Evolutionary conservation across 495 filamentous ascomycete genomes (phyloP).

Genomic region (Penicillium goetzii): DNA sequence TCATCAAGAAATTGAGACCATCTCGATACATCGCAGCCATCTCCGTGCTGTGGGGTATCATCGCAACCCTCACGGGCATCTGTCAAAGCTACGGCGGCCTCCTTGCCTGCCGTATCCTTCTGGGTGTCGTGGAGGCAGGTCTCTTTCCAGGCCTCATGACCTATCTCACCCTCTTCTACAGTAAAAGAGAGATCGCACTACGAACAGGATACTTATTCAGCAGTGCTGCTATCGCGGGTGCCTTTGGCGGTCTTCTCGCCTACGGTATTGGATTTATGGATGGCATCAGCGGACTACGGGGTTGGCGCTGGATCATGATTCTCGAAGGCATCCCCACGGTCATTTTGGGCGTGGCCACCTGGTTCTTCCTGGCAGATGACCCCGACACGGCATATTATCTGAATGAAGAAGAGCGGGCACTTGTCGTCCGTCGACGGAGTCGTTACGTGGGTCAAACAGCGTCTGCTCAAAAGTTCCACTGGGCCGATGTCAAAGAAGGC

Average conservation of each 20-base stretch:
- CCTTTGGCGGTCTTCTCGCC: conserved; percentile 74
- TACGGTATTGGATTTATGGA: conserved; percentile 76
- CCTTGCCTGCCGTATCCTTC: conserved; percentile 57
- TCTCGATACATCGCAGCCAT: conserved; percentile 71
- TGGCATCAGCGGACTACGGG: conserved; percentile 61
- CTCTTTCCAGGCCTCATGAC: conserved; percentile 60
- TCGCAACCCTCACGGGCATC: conserved; percentile 70
- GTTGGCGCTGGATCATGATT: conserved; percentile 63
- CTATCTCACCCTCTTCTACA: conserved; percentile 79
- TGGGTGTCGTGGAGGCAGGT: conserved; percentile 61
- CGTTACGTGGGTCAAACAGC: conserved; percentile 62
- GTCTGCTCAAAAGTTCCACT: conserved; percentile 63
- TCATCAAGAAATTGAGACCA: conserved; percentile 80
- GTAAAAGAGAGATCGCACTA: conserved; percentile 71
- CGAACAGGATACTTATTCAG: conserved; percentile 79
- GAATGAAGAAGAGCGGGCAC: conserved; percentile 59
- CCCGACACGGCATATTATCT: conserved; percentile 66
- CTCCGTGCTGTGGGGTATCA: conserved; percentile 66
- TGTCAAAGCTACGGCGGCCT: conserved; percentile 60
- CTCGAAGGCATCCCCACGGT: conserved; percentile 74
- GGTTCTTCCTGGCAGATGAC: conserved; percentile 67
- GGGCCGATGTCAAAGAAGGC: conserved; percentile 53
- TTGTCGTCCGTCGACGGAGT: conserved; percentile 47
- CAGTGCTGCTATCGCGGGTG: conserved; percentile 74
- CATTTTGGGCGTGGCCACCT: conserved; percentile 61